Percentiles rank a stretch among this genome's conserved stretches.
phyloP scores from a whole-genome alignment of 148 eudicot genomes.

The Dysphania ambrosioides region DNA sequence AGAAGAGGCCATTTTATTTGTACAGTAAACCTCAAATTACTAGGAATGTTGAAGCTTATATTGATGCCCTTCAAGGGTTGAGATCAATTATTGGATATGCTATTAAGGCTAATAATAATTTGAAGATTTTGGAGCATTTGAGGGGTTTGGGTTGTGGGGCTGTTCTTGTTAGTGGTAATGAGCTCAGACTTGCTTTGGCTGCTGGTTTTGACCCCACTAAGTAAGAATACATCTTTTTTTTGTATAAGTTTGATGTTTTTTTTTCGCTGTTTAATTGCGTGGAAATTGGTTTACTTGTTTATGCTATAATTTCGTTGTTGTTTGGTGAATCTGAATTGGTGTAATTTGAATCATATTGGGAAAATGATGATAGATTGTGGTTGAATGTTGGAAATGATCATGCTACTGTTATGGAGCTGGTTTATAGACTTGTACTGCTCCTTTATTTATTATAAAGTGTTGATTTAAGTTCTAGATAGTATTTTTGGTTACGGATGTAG shows the following conservation, averaged over 20 bases:
- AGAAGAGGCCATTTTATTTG: constrained; percentile 80
- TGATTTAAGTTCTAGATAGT: too few species aligned
- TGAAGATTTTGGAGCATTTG: constrained; percentile 89
- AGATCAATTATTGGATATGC: constrained; percentile 85
- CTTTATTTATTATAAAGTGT: too few species aligned
- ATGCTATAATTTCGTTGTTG: not conserved
- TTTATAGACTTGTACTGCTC: too few species aligned
- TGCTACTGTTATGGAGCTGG: too few species aligned
- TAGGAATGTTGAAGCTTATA: constrained; percentile 79
- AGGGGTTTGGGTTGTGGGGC: constrained; percentile 87
- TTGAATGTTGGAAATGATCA: too few species aligned
- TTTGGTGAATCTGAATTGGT: not conserved
- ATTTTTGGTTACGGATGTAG: too few species aligned
- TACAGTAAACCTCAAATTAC: constrained; percentile 88
- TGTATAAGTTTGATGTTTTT: not conserved
- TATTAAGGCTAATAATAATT: constrained; percentile 91
- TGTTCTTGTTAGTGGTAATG: constrained; percentile 95
- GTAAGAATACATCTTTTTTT: constrained; percentile 17
- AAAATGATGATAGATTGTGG: not conserved
- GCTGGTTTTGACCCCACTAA: constrained; percentile 80
- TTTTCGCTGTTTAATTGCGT: not conserved
- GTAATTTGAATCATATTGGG: not conserved
- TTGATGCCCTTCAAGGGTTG: constrained; percentile 77
- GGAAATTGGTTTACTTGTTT: not conserved
- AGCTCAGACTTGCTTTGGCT: constrained; percentile 69